A percentile compares a stretch with the other conserved stretches of the same genome.
These are phyloP conservation scores for Ormosia emarginata DNA, from an alignment of 306 rosid species.

Conservation along the genomic window DNA sequence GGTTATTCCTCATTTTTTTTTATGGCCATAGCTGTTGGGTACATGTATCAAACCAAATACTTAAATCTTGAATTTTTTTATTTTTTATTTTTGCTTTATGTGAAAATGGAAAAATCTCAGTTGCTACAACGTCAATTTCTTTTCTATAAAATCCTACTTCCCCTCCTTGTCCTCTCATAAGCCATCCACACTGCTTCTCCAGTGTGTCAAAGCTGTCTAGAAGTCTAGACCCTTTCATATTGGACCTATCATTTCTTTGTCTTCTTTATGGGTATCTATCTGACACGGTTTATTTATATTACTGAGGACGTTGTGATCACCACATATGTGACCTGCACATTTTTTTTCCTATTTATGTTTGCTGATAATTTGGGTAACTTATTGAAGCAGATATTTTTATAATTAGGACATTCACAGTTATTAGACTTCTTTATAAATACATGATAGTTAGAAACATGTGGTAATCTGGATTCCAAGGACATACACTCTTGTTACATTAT, in stretches of 20 bases:
- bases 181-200: background rate
- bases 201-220: background rate
- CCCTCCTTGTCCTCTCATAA: background rate
- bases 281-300: background rate
- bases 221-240: background rate
- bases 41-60: background rate
- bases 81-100: background rate
- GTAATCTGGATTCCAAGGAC: background rate
- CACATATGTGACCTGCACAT: background rate
- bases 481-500: background rate
- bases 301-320: background rate
- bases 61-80: background rate
- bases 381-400: background rate
- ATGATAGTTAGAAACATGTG: background rate
- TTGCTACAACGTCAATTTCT: background rate
- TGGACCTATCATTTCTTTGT: background rate
- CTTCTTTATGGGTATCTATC: background rate
- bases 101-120: background rate
- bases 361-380: constrained; percentile 5
- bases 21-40: background rate
- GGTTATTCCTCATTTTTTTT: constrained; percentile 1
- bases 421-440: background rate
- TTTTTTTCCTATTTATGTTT: background rate
- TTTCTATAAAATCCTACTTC: background rate
- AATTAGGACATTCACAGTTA: background rate